Conservation (phyloP, 2,329 filamentous ascomycete species). For the Trichoderma endophyticum region DNA sequence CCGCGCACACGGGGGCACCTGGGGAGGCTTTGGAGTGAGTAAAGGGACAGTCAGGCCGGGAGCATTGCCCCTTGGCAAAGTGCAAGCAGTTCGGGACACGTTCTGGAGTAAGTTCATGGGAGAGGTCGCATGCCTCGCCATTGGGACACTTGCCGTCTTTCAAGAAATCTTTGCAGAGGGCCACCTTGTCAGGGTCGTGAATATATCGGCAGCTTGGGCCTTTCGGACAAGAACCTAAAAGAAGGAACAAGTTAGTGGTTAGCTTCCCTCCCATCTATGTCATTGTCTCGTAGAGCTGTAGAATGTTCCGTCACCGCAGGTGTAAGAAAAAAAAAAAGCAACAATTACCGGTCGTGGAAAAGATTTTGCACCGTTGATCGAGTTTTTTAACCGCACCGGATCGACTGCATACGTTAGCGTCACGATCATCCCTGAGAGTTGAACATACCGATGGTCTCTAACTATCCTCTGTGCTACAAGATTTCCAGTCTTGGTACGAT, state of each 20-base stretch:
- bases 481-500: constrained; percentile 84
- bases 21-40: constrained; percentile 77
- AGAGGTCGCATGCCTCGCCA: constrained; percentile 82
- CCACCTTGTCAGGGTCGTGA: constrained; percentile 83
- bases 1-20: constrained; percentile 74
- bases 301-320: constrained; percentile 25
- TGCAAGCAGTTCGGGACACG: constrained; percentile 86
- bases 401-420: constrained; percentile 46
- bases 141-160: constrained; percentile 73
- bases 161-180: constrained; percentile 85
- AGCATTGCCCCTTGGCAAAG: constrained; percentile 85
- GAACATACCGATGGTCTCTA: constrained; percentile 69
- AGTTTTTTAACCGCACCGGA: constrained; percentile 62
- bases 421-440: constrained; percentile 22
- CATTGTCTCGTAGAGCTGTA: constrained; percentile 24
- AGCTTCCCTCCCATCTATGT: constrained; percentile 37
- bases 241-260: constrained; percentile 41
- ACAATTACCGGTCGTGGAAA: constrained; percentile 67
- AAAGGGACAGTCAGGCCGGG: constrained; percentile 82
- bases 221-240: constrained; percentile 76
- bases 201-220: constrained; percentile 75
- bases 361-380: constrained; percentile 69
- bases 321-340: constrained; percentile 25
- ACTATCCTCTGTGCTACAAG: constrained; percentile 74
- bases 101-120: constrained; percentile 79